Base-by-base conservation (phyloP, 2,329 filamentous ascomycete species). In the Coniochaeta ligniaria region DNA sequence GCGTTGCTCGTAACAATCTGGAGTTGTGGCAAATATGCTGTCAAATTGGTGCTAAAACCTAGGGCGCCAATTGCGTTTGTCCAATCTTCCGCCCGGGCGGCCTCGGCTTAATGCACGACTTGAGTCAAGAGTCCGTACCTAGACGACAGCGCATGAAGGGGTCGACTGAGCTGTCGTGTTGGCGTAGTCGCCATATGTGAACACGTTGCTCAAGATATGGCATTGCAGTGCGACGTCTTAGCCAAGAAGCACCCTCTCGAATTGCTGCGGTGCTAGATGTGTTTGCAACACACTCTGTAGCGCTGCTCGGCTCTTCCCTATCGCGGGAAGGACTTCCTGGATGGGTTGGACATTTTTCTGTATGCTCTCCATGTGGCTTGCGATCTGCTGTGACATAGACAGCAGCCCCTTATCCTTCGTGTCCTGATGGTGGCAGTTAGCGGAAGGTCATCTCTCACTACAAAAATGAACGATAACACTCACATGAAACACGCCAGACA, bases 321-420 rank as follows among this genome's bases (percentile, higher is more conserved):
- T 77, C 36, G 80, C 77, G 1, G 80, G 79, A 6, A 78, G 66
- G 4, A 86, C 73, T 7, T 78, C 80, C 1, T 80, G 78, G 16
- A 83, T 78, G 70, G 84, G 83, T 60, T 76, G 72, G 43, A 85
- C 72, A 66, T 86, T 86, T 50, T 73, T 73, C 60, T 72, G 74
- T 67, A 86, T 80, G 65, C 80, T 85, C 62, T 85, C 81, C 72
- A 84, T 80, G 63, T 86, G 83, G 59, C 70, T 82, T 12, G 74
- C 73, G 20, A 86, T 74, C 67, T 84, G 81, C 17, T 75, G 69
- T 0, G 76, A 78, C 3, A 83, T 67, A 2, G 70, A 69, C n/a
- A 75, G 65, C 17, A 84, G 66, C 52, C 81, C 78, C 22, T 76
- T 72, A 35, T 80, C 74, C 33, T 73, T 64, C 12, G 78, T 63